Percentiles rank a stretch among this genome's conserved stretches.
Evolutionary conservation across 1,284 basidiomycete species (phyloP).

Genomic region (Cryptococcus hybrid): DNA sequence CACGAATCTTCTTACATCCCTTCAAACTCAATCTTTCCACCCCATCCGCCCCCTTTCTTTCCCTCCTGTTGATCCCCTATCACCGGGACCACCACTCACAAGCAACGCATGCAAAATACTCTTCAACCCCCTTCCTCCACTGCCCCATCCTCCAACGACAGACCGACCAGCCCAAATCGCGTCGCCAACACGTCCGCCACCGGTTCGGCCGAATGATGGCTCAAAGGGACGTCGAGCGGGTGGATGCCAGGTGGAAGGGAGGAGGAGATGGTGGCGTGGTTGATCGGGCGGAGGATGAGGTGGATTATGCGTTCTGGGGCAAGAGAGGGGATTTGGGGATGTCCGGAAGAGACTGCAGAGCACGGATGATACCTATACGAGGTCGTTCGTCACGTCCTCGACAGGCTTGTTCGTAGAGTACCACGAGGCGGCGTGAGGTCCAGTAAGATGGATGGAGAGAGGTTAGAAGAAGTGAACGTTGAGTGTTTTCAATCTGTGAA

Average conservation of each 20-base stretch:
- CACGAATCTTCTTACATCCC: constrained; percentile 78
- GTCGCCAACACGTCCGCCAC: constrained; percentile 84
- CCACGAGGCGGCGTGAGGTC: constrained; percentile 42
- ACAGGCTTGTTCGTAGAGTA: constrained; percentile 49
- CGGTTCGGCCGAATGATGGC: constrained; percentile 66
- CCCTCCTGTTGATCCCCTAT: constrained; percentile 44
- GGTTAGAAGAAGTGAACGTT: constrained; percentile 63
- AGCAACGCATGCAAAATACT: constrained; percentile 87
- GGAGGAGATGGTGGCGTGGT: constrained; percentile 12
- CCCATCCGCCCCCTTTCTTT: constrained; percentile 61
- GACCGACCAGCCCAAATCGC: constrained; percentile 81
- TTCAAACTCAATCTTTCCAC: constrained; percentile 67
- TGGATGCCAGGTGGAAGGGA: constrained; percentile 11
- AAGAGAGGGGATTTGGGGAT: constrained; percentile 22
- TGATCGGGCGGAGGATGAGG: constrained; percentile 27
- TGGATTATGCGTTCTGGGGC: constrained; percentile 54
- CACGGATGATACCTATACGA: constrained; percentile 65
- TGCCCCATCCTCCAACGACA: constrained; percentile 73
- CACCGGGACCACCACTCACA: constrained; percentile 73
- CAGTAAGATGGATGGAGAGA: constrained; percentile 46
- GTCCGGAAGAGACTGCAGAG: constrained; percentile 52
- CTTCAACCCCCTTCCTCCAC: constrained; percentile 79
- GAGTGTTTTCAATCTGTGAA: constrained; percentile 48
- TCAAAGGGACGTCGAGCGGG: constrained; percentile 58
- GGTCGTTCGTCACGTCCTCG: constrained; percentile 54